Evolutionary conservation across 768 basidiomycete species (phyloP), one percentile per base, ranked within the genome.

Genomic region (Suillus luteus): DNA sequence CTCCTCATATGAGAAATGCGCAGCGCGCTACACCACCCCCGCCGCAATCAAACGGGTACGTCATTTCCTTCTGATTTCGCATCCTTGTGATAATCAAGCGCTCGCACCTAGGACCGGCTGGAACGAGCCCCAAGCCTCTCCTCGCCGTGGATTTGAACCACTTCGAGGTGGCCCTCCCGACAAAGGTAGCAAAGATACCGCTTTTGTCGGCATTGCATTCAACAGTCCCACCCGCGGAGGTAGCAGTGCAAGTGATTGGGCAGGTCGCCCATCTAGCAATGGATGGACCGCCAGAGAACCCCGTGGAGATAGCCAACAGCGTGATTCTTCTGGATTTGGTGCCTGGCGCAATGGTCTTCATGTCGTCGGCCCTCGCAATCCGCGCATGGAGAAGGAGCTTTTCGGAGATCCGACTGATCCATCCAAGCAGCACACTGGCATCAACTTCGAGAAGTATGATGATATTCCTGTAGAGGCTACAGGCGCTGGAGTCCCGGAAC

Each of bases 381-480:
- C 81, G 73, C 89, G 95, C 69, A 83, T 96, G 69, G 97, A 99
- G 81, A 95, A 94, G 80, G 96, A 98, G 73, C 90, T 99, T 44
- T 99, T 90, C 70, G 97, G 97, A 61, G 95, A 96, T 67, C 83
- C 84, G 46, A 81, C 85, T 54, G 96, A 98, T 76, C 86, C 90
- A 27, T 87, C 87, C 64, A 93, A 92, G 74, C 91, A 97, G 76
- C 89, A 94, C 74, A 96, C 96, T 51, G 97, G 97, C 67, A 98
- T 99, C 81, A 99, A 99, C 81, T 99, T 99, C 74, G 97, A 99
- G 81, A 97, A 97, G 79, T 99, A 99, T 72, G 97, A 97, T 78
- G 96, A 99, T 76, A 99, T 99, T 73, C 97, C 97, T 67, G 96
- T 99, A 69, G 97, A 99, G 80, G 96, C 96, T 41, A 99, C 96